These are phyloP conservation scores for Rhynchospora breviuscula DNA, from an alignment of 176 grass and related monocot genomes.

Conservation along the genomic window DNA sequence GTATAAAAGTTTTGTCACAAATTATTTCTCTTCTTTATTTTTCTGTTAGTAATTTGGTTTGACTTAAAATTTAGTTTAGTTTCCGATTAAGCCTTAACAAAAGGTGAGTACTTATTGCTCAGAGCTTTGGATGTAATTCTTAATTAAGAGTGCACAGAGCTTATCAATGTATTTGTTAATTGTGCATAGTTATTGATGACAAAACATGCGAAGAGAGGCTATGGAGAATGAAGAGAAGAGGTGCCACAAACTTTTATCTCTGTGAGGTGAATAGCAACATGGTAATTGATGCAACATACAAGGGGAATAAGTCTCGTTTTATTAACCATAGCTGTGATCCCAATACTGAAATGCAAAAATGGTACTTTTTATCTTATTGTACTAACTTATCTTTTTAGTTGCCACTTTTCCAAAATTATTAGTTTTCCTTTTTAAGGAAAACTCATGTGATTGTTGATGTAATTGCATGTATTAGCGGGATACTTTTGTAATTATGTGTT, in stretches of 20 bases:
- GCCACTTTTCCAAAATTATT: not conserved
- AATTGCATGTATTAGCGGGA: not conserved
- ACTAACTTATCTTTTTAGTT: slow-evolving; percentile 22
- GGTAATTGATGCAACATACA: slow-evolving; percentile 94
- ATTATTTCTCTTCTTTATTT: no score
- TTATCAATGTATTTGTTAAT: not conserved
- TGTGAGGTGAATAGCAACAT: slow-evolving; percentile 92
- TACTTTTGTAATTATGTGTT: not conserved
- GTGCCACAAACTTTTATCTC: slow-evolving; percentile 83
- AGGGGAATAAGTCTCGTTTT: slow-evolving; percentile 90
- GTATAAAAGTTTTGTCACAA: no score
- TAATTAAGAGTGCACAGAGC: not conserved
- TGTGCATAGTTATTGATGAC: slow-evolving; percentile 73
- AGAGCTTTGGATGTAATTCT: not conserved
- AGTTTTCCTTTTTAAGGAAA: not conserved
- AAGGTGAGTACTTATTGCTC: not conserved
- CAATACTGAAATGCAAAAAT: slow-evolving; percentile 99
- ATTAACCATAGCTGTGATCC: slow-evolving; percentile 99
- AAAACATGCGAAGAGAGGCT: slow-evolving; percentile 90
- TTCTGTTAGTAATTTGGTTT: not conserved
- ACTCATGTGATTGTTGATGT: slow-evolving; percentile 17
- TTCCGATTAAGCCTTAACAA: not conserved
- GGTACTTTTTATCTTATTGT: slow-evolving; percentile 42
- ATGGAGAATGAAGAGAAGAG: slow-evolving; percentile 82
- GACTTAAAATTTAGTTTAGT: not conserved